Evolutionary conservation across 768 basidiomycete genomes (phyloP), one percentile per base, ranked within the genome.

Genomic region (Pisolithus microcarpus): DNA sequence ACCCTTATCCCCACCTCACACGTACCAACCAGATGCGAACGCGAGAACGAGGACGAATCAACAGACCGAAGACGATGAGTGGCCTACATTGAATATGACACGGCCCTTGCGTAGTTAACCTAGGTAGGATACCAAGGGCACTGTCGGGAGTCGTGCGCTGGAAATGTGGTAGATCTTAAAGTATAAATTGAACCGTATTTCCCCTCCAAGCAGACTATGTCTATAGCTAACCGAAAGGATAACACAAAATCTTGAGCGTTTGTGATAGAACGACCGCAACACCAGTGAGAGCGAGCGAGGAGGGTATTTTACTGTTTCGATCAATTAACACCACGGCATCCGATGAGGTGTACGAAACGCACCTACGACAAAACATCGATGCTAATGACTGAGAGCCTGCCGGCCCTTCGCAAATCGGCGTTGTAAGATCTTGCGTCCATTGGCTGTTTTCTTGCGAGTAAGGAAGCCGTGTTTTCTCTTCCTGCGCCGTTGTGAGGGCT

Each of bases 391-490:
- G 55, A 96, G 71, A 67, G 78, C 87, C 68, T 79, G 80, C 52
- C 94, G 77, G 8, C 90, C 88, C 72, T 87, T 93, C 34, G 73
- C 74, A 56, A 78, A 72, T 51, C 94, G 78, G 48, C 87, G 75
- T 21, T 66, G 75, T 47, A 97, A 71, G 39, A 90, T 78, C 59
- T 79, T 89, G 56, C 84, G 78, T 3, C 91, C 92, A 34, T 78
- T 73, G 21, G 78, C 75, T 8, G 75, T 80, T 58, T 77, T 76
- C 66, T 85, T 82, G 52, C 93, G 72, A 0, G 85, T 79, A 31
- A 98, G 76, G 68, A 95, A 98, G 6, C 94, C 94, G 63, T 91
- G 88, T 65, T 86, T 91, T 59, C 91, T 78, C 74, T 98, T 98
- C 58, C 94, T 74, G 62, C 88, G 89, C 38, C 93, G 79, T 67